Conservation (phyloP, 108 stramenopile species). For the Stephanodiscus triporus region DNA sequence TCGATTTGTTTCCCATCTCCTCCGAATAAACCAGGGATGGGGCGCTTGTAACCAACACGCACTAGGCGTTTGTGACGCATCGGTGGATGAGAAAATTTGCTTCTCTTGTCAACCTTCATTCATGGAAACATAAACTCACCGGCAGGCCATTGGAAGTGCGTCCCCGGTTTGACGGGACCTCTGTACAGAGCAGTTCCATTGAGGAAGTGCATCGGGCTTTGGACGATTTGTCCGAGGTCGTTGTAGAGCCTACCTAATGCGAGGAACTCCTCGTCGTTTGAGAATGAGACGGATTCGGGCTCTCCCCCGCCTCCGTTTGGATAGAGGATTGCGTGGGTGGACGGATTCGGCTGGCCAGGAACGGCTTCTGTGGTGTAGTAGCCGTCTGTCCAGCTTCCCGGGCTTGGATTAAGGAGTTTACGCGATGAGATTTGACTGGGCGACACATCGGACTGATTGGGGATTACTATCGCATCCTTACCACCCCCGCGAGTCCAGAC, state of each 20-base stretch:
- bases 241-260: constrained; percentile 43
- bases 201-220: constrained; percentile 35
- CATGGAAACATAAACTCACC: constrained; percentile 6
- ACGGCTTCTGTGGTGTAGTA: constrained; percentile 40
- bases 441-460: neutral
- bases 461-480: neutral
- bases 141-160: constrained; percentile 60
- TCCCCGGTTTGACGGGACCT: constrained; percentile 40
- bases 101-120: neutral
- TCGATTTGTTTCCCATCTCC: constrained; percentile 46
- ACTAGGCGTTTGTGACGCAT: neutral
- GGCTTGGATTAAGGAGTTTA: constrained; percentile 16
- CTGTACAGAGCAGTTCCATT: constrained; percentile 48
- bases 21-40: constrained; percentile 41
- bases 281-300: constrained; percentile 27
- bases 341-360: constrained; percentile 24
- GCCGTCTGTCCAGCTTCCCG: constrained; percentile 42
- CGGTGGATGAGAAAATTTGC: neutral
- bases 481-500: constrained; percentile 19
- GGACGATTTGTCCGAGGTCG: constrained; percentile 51
- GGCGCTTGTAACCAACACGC: constrained; percentile 48
- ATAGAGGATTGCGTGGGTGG: constrained; percentile 42
- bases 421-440: neutral
- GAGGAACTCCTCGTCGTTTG: constrained; percentile 37
- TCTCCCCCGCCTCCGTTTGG: constrained; percentile 43